Evolutionary conservation across 202 grass and related monocot species (phyloP).

Genomic region (Zizania palustris): DNA sequence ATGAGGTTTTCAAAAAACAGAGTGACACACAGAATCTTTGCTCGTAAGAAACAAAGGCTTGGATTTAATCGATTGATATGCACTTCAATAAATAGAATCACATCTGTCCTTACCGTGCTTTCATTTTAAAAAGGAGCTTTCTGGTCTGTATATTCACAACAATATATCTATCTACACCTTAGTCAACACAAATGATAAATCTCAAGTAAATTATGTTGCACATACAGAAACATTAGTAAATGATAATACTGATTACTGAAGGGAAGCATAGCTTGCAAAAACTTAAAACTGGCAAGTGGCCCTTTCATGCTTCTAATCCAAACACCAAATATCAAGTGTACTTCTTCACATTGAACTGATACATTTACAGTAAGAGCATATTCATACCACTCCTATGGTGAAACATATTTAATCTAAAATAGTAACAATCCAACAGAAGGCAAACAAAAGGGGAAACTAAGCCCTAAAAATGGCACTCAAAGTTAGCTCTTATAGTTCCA

Average conservation of each 20-base stretch:
- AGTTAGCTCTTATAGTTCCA: not conserved
- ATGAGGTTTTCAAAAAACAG: not conserved
- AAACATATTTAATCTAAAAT: constrained; percentile 8
- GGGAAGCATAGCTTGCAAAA: not conserved
- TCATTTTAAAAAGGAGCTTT: not conserved
- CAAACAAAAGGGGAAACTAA: not conserved
- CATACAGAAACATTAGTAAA: not conserved
- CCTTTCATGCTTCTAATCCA: too few species aligned
- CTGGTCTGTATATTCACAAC: not conserved
- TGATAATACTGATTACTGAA: not conserved
- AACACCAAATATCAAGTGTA: too few species aligned
- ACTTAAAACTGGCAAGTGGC: too few species aligned
- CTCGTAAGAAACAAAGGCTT: not conserved
- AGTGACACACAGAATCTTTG: not conserved
- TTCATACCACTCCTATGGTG: not conserved
- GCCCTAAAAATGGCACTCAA: not conserved
- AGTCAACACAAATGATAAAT: too few species aligned
- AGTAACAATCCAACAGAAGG: not conserved
- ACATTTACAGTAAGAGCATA: not conserved
- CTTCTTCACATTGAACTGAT: too few species aligned
- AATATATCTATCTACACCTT: not conserved
- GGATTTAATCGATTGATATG: not conserved
- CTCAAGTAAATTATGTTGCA: not conserved
- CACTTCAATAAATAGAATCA: constrained; percentile 18
- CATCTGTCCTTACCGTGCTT: not conserved